phyloP scores from a whole-genome alignment of 345 rosid species.

The Corchorus olitorius region DNA sequence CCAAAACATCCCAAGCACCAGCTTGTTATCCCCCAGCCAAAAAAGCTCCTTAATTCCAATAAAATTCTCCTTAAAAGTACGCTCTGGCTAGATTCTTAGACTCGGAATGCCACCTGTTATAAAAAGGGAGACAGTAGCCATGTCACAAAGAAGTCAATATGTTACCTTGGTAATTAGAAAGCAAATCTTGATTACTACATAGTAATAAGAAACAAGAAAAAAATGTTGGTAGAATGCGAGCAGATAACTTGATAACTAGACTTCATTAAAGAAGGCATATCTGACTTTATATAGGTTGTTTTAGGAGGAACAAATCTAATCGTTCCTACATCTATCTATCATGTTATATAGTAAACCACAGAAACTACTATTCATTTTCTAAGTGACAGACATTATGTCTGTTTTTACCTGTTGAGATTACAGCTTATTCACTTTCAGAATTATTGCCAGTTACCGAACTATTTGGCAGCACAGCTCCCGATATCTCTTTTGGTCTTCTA shows the following conservation, averaged over 20 bases:
- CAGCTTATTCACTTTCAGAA: slow-evolving; percentile 23
- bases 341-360: not conserved
- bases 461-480: slow-evolving; percentile 20
- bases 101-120: slow-evolving; percentile 14
- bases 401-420: slow-evolving; percentile 26
- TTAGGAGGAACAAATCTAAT: not conserved
- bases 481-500: slow-evolving; percentile 46
- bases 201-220: not conserved
- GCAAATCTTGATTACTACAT: not conserved
- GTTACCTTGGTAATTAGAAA: slow-evolving; percentile 2
- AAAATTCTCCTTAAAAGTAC: not conserved
- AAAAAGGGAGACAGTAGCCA: not conserved
- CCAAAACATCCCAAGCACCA: slow-evolving; percentile 4
- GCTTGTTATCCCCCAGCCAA: not conserved
- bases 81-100: not conserved
- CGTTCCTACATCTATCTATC: not conserved
- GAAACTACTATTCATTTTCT: not conserved
- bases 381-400: not conserved
- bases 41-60: not conserved
- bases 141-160: not conserved
- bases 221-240: not conserved
- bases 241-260: not conserved
- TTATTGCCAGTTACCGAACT: slow-evolving; percentile 12
- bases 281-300: not conserved
- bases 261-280: not conserved